These are phyloP conservation scores for Juncus effusus DNA, from an alignment of 176 grass and related monocot species.

Conservation along the genomic window DNA sequence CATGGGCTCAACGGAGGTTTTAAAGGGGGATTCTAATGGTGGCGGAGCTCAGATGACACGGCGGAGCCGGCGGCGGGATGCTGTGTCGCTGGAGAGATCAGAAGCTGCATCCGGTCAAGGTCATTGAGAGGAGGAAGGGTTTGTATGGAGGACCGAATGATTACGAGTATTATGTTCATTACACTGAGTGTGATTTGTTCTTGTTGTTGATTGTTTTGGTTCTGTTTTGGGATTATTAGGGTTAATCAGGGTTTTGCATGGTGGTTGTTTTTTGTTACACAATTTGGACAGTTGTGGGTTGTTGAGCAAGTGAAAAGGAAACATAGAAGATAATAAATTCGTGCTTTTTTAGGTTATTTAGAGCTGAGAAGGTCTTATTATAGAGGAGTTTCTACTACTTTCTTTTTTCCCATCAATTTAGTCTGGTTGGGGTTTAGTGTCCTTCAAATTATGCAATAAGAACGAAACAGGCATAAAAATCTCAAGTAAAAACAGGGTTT, in stretches of 20 bases:
- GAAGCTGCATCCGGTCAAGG: constrained; percentile 94
- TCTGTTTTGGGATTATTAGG: background rate
- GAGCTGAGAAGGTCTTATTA: too few relatives aligned
- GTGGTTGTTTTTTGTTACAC: constrained; percentile 36
- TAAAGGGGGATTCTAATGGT: constrained; percentile 74
- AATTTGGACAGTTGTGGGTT: background rate
- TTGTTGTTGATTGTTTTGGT: background rate
- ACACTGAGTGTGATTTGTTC: constrained; percentile 81
- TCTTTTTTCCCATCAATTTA: too few relatives aligned
- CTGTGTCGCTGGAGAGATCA: constrained; percentile 98
- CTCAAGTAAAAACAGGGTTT: too few relatives aligned
- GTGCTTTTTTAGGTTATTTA: too few relatives aligned
- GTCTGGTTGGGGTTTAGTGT: too few relatives aligned
- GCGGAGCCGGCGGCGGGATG: constrained; percentile 26
- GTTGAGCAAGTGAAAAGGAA: constrained; percentile 4
- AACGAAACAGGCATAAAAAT: too few relatives aligned
- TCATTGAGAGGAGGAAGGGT: constrained; percentile 88
- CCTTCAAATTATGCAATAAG: too few relatives aligned
- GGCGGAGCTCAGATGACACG: constrained; percentile 33
- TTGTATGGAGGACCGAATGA: constrained; percentile 34
- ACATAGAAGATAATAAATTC: too few relatives aligned
- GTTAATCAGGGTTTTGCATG: constrained; percentile 14
- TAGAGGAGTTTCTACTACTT: too few relatives aligned
- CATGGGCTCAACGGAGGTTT: constrained; percentile 81
- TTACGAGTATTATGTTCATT: constrained; percentile 99